Conservation (phyloP, 495 filamentous ascomycete species). For the Staphylotrichum longicolle region DNA sequence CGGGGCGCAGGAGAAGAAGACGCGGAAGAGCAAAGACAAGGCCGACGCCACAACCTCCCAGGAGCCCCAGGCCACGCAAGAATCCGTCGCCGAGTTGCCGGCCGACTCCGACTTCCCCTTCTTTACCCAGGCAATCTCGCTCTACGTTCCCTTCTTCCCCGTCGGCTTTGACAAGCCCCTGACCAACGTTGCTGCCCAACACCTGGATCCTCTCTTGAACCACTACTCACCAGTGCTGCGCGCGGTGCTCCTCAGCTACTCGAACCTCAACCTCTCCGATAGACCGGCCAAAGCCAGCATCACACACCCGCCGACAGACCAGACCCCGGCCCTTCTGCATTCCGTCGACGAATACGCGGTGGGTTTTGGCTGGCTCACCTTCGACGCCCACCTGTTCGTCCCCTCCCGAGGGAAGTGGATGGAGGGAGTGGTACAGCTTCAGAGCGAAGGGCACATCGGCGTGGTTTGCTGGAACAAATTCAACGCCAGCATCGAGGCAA, state of each 20-base stretch:
- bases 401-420: conserved; percentile 49
- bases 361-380: conserved; percentile 48
- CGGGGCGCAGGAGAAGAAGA: conserved; percentile 20
- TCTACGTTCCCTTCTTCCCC: conserved; percentile 49
- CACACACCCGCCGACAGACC: conserved; percentile 37
- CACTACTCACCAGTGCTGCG: conserved; percentile 47
- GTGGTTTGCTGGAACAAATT: conserved; percentile 51
- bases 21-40: conserved; percentile 32
- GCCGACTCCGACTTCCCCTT: conserved; percentile 40
- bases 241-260: conserved; percentile 48
- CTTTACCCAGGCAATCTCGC: conserved; percentile 48
- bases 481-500: conserved; percentile 51
- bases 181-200: conserved; percentile 44
- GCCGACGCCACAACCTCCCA: background rate
- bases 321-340: conserved; percentile 39
- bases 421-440: conserved; percentile 49
- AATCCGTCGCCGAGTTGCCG: conserved; percentile 16
- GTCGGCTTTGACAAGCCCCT: conserved; percentile 45
- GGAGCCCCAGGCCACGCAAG: conserved; percentile 2
- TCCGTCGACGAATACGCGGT: conserved; percentile 48
- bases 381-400: conserved; percentile 45
- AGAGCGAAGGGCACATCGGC: conserved; percentile 50
- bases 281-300: conserved; percentile 37
- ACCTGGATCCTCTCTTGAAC: conserved; percentile 46
- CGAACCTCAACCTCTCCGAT: conserved; percentile 47